phyloP scores from a whole-genome alignment of 176 grass and related monocot species.

The Eleusine coracana region DNA sequence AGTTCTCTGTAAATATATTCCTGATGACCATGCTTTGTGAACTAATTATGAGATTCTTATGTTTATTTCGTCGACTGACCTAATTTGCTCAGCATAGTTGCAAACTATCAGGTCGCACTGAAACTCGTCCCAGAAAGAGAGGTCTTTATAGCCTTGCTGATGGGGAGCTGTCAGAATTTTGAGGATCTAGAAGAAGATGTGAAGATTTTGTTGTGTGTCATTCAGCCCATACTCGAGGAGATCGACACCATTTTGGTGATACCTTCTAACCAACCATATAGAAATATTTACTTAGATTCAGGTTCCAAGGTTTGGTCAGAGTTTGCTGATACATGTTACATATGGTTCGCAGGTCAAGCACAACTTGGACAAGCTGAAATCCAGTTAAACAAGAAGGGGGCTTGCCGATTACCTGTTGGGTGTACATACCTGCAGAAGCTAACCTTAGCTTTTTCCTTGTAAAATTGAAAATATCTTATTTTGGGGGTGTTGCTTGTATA shows the following conservation, averaged over 20 bases:
- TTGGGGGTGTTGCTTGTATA: slow-evolving; percentile 12
- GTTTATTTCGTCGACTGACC: slow-evolving; percentile 14
- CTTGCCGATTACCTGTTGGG: neutral
- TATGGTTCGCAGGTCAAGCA: slow-evolving; percentile 57
- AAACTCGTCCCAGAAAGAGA: slow-evolving; percentile 78
- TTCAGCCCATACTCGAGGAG: slow-evolving; percentile 68
- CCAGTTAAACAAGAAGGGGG: slow-evolving; percentile 33
- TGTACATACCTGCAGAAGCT: neutral
- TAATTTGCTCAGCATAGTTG: slow-evolving; percentile 55
- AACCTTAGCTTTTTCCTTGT: neutral
- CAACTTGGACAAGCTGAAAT: slow-evolving; percentile 70
- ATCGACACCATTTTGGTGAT: slow-evolving; percentile 62
- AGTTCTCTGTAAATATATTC: neutral
- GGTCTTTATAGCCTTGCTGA: slow-evolving; percentile 58
- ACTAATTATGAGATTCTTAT: neutral
- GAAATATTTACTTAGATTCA: neutral
- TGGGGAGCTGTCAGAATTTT: slow-evolving; percentile 52
- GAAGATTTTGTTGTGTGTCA: slow-evolving; percentile 46
- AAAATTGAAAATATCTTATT: neutral
- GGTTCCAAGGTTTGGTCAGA: neutral
- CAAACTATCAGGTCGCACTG: slow-evolving; percentile 64
- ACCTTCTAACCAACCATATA: neutral
- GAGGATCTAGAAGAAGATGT: slow-evolving; percentile 64
- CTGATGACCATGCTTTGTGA: neutral
- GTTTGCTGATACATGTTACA: slow-evolving; percentile 17